Evolutionary conservation across 352 stramenopile species (phyloP), one percentile per base, ranked within the genome.

Genomic region (Globisporangium paroecandrum): DNA sequence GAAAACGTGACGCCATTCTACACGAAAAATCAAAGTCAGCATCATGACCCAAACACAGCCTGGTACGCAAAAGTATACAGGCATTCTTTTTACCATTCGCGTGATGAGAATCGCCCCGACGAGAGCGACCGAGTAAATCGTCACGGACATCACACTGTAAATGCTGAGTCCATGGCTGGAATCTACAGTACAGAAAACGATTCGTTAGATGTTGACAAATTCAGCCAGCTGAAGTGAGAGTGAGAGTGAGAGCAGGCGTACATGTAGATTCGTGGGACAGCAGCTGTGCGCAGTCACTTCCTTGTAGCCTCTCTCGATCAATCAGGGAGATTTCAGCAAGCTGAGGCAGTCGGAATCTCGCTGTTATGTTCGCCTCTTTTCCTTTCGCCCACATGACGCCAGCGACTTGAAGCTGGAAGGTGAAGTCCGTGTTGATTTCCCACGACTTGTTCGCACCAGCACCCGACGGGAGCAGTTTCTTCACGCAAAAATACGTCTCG

Each of bases 91-190:
- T 74, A 93, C 85, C 87, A 94, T 94, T 62, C 87, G 80, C 18
- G 87, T 94, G 61, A 94, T 84, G 29, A 94, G 77, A 29, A 94
- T 74, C 29, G 87, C 82, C 2, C 81, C 87, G 51, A 87, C 87
- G 32, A 94, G 75, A 46, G 79, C 83, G 27, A 94, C 82, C 25
- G 87, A 76, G 61, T 89, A 94, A 54, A 94, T 90, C 41, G 83
- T 92, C 58, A 94, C 82, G 0, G 87, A 94, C 83, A 94, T 92
- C 43, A 94, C 87, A 58, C 84, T 93, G 73, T 93, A 94, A n/a
- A 93, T 83, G 73, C 87, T 94, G 29, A 94, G 46, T 4, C 79
- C 86, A 49, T 86, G 85, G 58, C 86, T 86, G 1, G 76, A 84
- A 47, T 82, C 81, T 89, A 53, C 38, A 62, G 1, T 27, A 22